phyloP scores from a whole-genome alignment of 345 rosid species.

The Hevea brasiliensis region DNA sequence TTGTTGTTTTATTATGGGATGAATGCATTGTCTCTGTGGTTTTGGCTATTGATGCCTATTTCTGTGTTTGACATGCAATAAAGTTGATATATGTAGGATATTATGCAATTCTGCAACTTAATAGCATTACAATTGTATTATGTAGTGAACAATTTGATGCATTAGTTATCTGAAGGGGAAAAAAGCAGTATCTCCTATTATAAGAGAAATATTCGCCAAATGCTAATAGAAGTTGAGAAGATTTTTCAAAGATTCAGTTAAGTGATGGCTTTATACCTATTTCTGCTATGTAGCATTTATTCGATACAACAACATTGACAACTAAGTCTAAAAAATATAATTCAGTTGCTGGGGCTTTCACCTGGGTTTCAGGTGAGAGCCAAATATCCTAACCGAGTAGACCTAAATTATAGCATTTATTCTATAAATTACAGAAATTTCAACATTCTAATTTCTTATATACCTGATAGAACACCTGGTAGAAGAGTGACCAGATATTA shows the following conservation, averaged over 20 bases:
- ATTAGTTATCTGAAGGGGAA: not conserved
- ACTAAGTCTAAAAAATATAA: too few species aligned
- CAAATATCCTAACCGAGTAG: too few species aligned
- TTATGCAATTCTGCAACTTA: not conserved
- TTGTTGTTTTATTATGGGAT: not conserved
- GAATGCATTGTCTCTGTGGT: constrained; percentile 14
- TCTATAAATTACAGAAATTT: not conserved
- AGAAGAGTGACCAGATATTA: not conserved
- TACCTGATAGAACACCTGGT: not conserved
- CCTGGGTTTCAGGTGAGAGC: too few species aligned
- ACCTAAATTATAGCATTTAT: not conserved
- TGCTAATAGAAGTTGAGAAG: not conserved
- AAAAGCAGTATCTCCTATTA: not conserved
- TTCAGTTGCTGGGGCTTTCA: too few species aligned
- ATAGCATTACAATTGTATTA: not conserved
- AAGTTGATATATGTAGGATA: not conserved
- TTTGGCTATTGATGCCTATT: not conserved
- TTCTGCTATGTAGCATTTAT: not conserved
- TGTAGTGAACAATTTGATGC: not conserved
- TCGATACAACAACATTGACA: too few species aligned
- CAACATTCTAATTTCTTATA: not conserved
- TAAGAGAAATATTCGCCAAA: not conserved
- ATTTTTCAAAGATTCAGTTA: not conserved
- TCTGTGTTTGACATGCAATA: not conserved
- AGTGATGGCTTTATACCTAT: not conserved